Evolutionary conservation across 2,329 filamentous ascomycete species (phyloP).

Genomic region (Sclerotinia minor): DNA sequence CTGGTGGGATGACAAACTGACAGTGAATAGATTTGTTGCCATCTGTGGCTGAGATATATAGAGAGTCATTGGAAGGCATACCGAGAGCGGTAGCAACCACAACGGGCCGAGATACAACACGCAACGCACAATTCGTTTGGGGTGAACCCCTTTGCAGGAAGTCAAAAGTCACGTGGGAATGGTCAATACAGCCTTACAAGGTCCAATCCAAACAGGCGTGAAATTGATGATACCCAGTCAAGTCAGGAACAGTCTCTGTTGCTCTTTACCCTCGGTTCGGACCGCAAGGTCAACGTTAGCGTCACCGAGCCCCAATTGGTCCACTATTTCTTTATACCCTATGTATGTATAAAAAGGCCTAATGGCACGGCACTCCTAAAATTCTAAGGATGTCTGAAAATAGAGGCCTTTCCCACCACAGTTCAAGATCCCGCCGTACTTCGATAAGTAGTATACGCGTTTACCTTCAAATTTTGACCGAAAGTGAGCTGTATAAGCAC

Average conservation of each 20-base stretch:
- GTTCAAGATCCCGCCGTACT: neutral
- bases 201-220: neutral
- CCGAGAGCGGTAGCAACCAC: neutral
- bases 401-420: neutral
- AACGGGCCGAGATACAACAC: neutral
- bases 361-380: neutral
- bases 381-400: neutral
- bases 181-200: neutral
- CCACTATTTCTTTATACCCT: neutral
- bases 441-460: neutral
- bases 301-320: neutral
- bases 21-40: conserved; percentile 18
- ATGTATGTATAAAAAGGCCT: neutral
- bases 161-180: neutral
- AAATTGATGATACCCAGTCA: neutral
- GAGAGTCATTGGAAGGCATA: conserved; percentile 14
- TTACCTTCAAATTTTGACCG: neutral
- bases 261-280: neutral
- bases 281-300: neutral
- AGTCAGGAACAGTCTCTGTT: neutral
- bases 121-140: conserved; percentile 1
- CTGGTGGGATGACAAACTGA: neutral
- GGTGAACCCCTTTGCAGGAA: neutral
- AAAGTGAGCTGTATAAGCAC: conserved; percentile 9
- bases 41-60: neutral